phyloP scores from a whole-genome alignment of 2,329 filamentous ascomycete genomes.

The Cucurbitaria berberidis region DNA sequence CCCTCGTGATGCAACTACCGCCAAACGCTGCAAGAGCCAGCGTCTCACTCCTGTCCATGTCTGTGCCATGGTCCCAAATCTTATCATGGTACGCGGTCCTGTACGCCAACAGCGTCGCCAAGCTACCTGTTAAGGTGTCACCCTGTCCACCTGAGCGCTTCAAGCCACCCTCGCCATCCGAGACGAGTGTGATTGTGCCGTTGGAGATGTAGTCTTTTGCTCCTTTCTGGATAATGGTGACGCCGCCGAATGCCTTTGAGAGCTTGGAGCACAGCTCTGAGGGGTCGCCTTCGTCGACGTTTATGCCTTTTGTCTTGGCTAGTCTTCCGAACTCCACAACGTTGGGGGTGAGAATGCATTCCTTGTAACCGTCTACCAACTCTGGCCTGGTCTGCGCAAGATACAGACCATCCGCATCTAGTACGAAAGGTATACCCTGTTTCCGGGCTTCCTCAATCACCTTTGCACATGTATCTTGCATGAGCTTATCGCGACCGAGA shows the following conservation, averaged over 20 bases:
- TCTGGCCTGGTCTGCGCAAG: constrained; percentile 77
- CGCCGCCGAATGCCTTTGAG: constrained; percentile 78
- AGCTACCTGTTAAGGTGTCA: constrained; percentile 87
- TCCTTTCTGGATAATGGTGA: constrained; percentile 92
- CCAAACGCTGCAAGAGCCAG: constrained; percentile 83
- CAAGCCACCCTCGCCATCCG: constrained; percentile 78
- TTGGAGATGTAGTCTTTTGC: constrained; percentile 81
- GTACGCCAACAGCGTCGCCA: constrained; percentile 90
- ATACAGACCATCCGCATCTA: constrained; percentile 89
- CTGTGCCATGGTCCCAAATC: constrained; percentile 70
- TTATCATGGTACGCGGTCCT: constrained; percentile 83
- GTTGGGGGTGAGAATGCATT: constrained; percentile 92
- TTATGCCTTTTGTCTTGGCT: constrained; percentile 75
- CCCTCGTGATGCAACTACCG: constrained; percentile 84
- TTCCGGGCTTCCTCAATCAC: constrained; percentile 81
- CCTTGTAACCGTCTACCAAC: constrained; percentile 78
- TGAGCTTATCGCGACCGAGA: constrained; percentile 84
- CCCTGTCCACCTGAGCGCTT: constrained; percentile 96
- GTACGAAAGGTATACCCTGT: constrained; percentile 75
- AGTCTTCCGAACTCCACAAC: constrained; percentile 89
- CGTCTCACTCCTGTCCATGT: constrained; percentile 63
- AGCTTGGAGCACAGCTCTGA: constrained; percentile 70
- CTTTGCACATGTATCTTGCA: constrained; percentile 82
- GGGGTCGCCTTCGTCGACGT: constrained; percentile 60
- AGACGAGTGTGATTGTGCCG: constrained; percentile 74